Conservation (phyloP, 306 rosid species). For the Amphicarpaea edgeworthii region DNA sequence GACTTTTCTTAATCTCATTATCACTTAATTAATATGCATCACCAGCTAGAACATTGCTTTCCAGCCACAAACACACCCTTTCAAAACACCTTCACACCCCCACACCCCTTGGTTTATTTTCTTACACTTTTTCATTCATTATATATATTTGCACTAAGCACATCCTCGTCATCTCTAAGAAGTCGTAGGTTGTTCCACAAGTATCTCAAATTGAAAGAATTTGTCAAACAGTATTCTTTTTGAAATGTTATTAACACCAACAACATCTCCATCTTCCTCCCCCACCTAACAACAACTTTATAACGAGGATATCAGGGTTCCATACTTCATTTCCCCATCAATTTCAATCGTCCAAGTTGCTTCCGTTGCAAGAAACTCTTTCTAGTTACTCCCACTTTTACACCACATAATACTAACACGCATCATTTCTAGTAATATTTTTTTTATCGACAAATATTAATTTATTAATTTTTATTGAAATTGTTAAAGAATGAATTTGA, state of each 20-base stretch:
- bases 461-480: too few relatives aligned
- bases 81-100: too few relatives aligned
- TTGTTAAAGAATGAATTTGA: too few relatives aligned
- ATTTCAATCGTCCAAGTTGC: slow-evolving; percentile 38
- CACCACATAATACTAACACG: neutral
- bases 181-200: neutral
- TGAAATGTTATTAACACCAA: neutral
- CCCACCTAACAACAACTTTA: neutral
- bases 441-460: too few relatives aligned
- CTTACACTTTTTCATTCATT: too few relatives aligned
- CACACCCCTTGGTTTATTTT: too few relatives aligned
- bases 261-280: slow-evolving; percentile 1
- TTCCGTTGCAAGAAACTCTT: slow-evolving; percentile 48
- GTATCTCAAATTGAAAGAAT: slow-evolving; percentile 43
- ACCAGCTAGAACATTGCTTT: too few relatives aligned
- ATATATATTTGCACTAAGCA: neutral
- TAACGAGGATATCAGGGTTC: slow-evolving; percentile 23
- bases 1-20: too few relatives aligned
- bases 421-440: too few relatives aligned
- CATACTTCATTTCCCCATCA: slow-evolving; percentile 32
- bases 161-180: neutral
- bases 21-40: too few relatives aligned
- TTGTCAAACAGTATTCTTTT: slow-evolving; percentile 14
- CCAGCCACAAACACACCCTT: too few relatives aligned
- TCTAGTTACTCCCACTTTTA: slow-evolving; percentile 44